These are phyloP conservation scores for Termitomyces sp. DNA, from an alignment of 768 basidiomycete species.

Conservation along the genomic window DNA sequence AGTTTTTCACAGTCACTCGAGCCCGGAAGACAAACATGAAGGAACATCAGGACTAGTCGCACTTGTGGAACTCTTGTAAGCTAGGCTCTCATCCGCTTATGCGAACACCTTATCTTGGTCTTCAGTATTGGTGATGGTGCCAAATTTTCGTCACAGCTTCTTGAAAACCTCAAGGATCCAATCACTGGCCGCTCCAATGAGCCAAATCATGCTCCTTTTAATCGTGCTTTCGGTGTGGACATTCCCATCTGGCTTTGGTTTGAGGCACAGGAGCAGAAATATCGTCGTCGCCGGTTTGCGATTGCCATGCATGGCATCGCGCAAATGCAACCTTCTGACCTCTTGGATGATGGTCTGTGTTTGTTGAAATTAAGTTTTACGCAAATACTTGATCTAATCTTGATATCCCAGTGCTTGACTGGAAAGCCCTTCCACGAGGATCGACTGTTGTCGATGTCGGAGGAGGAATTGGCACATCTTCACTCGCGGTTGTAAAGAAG, in stretches of 20 bases:
- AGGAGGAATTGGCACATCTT: slow-evolving; percentile 13
- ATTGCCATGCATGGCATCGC: not conserved
- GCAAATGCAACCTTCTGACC: not conserved
- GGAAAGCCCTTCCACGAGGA: no score
- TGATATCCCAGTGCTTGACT: no score
- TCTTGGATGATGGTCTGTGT: no score
- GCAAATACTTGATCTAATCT: no score
- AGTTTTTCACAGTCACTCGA: slow-evolving; percentile 7
- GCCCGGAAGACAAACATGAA: slow-evolving; percentile 24
- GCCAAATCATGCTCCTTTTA: no score
- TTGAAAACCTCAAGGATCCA: slow-evolving; percentile 22
- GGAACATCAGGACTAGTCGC: slow-evolving; percentile 20
- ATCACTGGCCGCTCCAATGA: slow-evolving; percentile 2
- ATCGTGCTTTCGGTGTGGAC: not conserved
- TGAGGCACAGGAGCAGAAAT: not conserved
- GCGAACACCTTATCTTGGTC: no score
- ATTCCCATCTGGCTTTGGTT: slow-evolving; percentile 1
- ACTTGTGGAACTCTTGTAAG: no score
- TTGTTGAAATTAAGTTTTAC: no score
- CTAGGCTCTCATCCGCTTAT: no score
- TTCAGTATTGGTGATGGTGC: slow-evolving; percentile 1
- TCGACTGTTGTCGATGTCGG: no score
- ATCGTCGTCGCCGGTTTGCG: slow-evolving; percentile 3
- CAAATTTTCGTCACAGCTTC: slow-evolving; percentile 17
- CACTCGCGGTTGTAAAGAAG: slow-evolving; percentile 17